A percentile compares a stretch with the other conserved stretches of the same genome.
Evolutionary conservation across 768 basidiomycete genomes (phyloP).

Genomic region (Candolleomyces aberdarensis): DNA sequence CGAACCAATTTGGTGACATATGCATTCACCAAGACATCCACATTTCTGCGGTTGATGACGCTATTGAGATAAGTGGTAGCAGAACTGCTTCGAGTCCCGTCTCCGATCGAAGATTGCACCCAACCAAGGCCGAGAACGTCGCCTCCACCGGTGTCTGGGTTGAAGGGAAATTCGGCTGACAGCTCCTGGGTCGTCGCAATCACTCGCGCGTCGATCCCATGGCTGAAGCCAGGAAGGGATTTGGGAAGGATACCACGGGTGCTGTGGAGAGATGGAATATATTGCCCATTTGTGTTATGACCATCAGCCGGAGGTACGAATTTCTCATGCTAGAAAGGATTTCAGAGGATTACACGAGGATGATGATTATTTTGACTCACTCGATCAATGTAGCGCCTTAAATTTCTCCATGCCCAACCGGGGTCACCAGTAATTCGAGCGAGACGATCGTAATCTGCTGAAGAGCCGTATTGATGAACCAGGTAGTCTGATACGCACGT

Average conservation of each 20-base stretch:
- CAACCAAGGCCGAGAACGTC: conserved; percentile 10
- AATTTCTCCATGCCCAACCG: conserved; percentile 40
- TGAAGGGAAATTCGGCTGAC: conserved; percentile 8
- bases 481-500: conserved; percentile 18
- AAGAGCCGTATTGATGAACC: conserved; percentile 31
- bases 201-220: conserved; percentile 15
- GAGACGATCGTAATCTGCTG: conserved; percentile 53
- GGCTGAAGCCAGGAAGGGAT: conserved; percentile 13
- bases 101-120: conserved; percentile 10
- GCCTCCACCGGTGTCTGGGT: conserved; percentile 10
- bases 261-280: conserved; percentile 17
- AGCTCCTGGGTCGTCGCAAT: conserved; percentile 16
- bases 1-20: conserved; percentile 27
- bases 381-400: conserved; percentile 27
- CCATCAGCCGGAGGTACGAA: conserved; percentile 16
- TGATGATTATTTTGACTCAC: conserved; percentile 9
- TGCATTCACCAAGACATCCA: conserved; percentile 31
- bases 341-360: conserved; percentile 23
- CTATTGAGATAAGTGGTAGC: conserved; percentile 15
- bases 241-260: conserved; percentile 15
- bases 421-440: conserved; percentile 42
- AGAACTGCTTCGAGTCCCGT: conserved; percentile 9
- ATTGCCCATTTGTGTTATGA: conserved; percentile 17
- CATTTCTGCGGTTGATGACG: conserved; percentile 17
- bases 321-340: conserved; percentile 25